phyloP scores from a whole-genome alignment of 2,329 filamentous ascomycete species.

The Cladosporium halotolerans region DNA sequence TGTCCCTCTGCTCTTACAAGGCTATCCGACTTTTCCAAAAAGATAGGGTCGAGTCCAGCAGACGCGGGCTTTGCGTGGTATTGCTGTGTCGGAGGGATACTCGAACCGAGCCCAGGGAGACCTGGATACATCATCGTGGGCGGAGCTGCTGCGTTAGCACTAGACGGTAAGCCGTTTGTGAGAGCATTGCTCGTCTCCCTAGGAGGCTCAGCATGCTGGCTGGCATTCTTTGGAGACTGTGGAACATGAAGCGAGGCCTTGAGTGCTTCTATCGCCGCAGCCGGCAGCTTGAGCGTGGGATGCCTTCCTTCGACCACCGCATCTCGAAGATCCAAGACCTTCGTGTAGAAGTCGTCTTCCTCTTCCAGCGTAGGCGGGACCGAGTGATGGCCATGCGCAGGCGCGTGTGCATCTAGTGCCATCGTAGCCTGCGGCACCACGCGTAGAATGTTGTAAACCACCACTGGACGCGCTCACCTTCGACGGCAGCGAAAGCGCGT shows the following conservation, averaged over 20 bases:
- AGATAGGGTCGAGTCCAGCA: constrained; percentile 67
- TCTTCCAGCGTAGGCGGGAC: constrained; percentile 21
- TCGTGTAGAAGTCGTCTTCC: constrained; percentile 54
- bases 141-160: constrained; percentile 9
- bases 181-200: constrained; percentile 1
- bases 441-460: not conserved
- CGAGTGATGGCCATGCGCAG: constrained; percentile 14
- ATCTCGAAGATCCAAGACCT: constrained; percentile 75
- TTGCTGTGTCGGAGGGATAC: constrained; percentile 1
- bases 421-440: constrained; percentile 11
- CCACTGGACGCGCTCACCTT: not conserved
- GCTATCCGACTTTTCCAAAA: constrained; percentile 80
- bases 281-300: constrained; percentile 53
- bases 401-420: constrained; percentile 13
- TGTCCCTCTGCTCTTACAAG: constrained; percentile 75
- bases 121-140: constrained; percentile 11
- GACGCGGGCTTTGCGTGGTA: constrained; percentile 16
- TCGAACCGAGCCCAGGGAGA: constrained; percentile 20
- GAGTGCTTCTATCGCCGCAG: constrained; percentile 42
- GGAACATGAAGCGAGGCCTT: constrained; percentile 16
- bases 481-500: not conserved
- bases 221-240: constrained; percentile 3
- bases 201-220: not conserved
- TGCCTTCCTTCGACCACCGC: constrained; percentile 72
- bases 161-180: not conserved